Base-by-base conservation (phyloP, 306 rosid genomes). In the Glycyrrhiza uralensis region DNA sequence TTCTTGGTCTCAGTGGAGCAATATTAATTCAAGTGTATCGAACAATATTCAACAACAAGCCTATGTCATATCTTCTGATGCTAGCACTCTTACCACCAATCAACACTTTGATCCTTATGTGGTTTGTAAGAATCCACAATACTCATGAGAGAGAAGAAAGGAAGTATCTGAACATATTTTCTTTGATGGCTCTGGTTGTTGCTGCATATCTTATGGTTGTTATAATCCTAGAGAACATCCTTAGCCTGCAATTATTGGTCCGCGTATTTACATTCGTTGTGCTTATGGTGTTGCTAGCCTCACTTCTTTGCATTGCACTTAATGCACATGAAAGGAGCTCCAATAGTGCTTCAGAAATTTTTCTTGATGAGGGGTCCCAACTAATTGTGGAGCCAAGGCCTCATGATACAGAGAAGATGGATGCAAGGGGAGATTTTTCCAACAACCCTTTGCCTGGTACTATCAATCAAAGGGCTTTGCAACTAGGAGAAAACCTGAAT, bases 1-100 rank as follows among this genome's bases (percentile, higher is more conserved):
- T 87, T 81, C 82, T 90, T 52, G 98, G 98, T 78, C 87, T 89
- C 6, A 89, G 97, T 79, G 96, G 97, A 64, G 97, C 98, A 66
- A 85, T 90, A 57, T 51, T 93, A 41, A 86, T 93, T 39, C 93
- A 84, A 78, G 80, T 90, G 33, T 88, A 88, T 47, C 66, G 36
- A 52, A 83, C 89, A 33, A 1, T 78, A 44, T 85, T 85, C 67
- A 65, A 76, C 57, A 84, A 82, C 56, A 68, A 90, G 12, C 89
- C 97, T 2, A 58, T 77, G 52, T 32, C 86, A 19, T 90, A 69
- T 72, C 88, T 93, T 67, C 84, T 90, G 38, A 73, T 88, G 87
- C 82, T 93, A 49, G 86, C 97, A 12, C 64, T 93, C 66, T 78
- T 93, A 79, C 98, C 98, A 81, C 66, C 75, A 64, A 69, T 50